Evolutionary conservation across 73 alveolate genomes (phyloP), one percentile per base, ranked within the genome.

Genomic region (Tetrahymena borealis): DNA sequence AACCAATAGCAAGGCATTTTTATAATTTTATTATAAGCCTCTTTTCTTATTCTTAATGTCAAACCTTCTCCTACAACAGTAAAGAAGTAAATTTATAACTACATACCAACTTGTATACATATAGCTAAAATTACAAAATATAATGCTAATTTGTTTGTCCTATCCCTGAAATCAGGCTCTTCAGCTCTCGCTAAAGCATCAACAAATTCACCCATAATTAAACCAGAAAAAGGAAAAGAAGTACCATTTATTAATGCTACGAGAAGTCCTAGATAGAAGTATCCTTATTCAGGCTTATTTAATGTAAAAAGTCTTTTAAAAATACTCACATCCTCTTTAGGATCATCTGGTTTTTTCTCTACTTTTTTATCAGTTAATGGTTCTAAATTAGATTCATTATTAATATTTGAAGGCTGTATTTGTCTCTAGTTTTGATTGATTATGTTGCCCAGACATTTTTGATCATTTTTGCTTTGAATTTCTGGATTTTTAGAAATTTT

Each of bases 1-100:
- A 94, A 96, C 97, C 96, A 96, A 32, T 96, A 95, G 43, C 96
- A 92, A 77, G 91, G 96, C 91, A 95, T 96, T 85, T 93, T 93
- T 42, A 97, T 93, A 78, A 97, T 95, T 90, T 91, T 93, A 78
- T 93, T 43, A 20, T 95, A 93, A 31, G 93, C 60, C 90, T 92
- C 94, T 90, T 95, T 93, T 93, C 99, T 93, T 41, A 95, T 93
- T 40, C 96, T 95, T 79, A 91, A 91, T 11, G 98, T 94, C 91
- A 95, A 91, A 90, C 94, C 93, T 79, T 96, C 97, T 0, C 97
- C 97, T 39, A 95, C 94, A 38, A 60, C 91, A 18, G 96, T 97
- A 85, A 97, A n/a, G 18, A 40, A 41, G 20, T 41, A 41, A 41
- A 3, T 18, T 6, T 18, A 41, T 18, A 41, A 18, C 20, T 41